These are phyloP conservation scores for Clavariopsis aquatica DNA, from an alignment of 495 filamentous ascomycete species.

Conservation along the genomic window DNA sequence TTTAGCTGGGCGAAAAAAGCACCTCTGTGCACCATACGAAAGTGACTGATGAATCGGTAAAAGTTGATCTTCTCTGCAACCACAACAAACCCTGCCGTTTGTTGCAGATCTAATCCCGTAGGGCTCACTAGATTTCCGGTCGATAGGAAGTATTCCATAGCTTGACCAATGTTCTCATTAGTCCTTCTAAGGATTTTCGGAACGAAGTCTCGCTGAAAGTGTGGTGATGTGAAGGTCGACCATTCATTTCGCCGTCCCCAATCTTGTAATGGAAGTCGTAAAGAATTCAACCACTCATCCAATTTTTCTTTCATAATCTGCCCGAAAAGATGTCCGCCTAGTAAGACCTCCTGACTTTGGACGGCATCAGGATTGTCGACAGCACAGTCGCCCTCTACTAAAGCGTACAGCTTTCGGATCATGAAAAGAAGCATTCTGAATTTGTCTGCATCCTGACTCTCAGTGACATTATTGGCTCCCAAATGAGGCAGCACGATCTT, in stretches of 20 bases:
- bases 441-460: constrained; percentile 82
- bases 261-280: constrained; percentile 63
- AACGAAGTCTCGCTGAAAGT: constrained; percentile 77
- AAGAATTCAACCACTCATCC: constrained; percentile 77
- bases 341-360: constrained; percentile 87
- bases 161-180: constrained; percentile 83
- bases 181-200: constrained; percentile 72
- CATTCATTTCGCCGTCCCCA: constrained; percentile 67
- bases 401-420: constrained; percentile 89
- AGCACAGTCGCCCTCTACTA: constrained; percentile 88
- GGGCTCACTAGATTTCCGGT: constrained; percentile 91
- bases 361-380: constrained; percentile 95
- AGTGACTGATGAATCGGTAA: constrained; percentile 97
- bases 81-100: constrained; percentile 90
- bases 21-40: constrained; percentile 98
- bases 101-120: constrained; percentile 89
- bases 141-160: constrained; percentile 91
- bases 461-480: constrained; percentile 76
- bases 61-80: constrained; percentile 99
- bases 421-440: constrained; percentile 94
- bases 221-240: constrained; percentile 64
- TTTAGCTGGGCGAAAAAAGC: constrained; percentile 98
- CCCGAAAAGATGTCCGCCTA: constrained; percentile 90
- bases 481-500: constrained; percentile 89
- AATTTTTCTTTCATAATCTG: constrained; percentile 93